Evolutionary conservation across 805 yeast species (phyloP), one percentile per base, ranked within the genome.

Genomic region (Zygosaccharomyces bisporus): DNA sequence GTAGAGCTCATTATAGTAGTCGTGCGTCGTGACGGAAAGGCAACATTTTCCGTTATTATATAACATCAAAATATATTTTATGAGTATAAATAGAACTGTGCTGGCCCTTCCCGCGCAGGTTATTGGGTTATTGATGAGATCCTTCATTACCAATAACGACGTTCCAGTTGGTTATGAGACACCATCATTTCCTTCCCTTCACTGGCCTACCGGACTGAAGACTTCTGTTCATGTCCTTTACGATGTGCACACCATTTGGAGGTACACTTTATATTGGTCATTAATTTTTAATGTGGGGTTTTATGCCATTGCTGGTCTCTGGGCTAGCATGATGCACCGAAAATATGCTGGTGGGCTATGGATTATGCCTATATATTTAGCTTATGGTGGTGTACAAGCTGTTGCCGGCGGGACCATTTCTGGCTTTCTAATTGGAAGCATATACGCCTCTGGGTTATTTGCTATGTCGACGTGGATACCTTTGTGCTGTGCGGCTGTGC

Each of bases 401-500:
- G 69, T 86, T 34, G 66, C 80, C 2, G 69, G 82, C 1, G 98
- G 97, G 0, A 79, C 90, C 1, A 71, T 87, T 4, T 73, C 85
- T 32, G 97, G 96, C 0, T 69, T 89, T 9, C 60, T 93, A 51
- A 60, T 86, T 13, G 82, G 82, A 27, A 85, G 88, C 1, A 75
- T 89, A 6, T 90, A 90, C 66, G 71, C 75, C 43, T 80, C 95
- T 0, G 95, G 95, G 0, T 73, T 83, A 18, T 79, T 91, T 55
- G 76, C 84, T 17, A 86, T 93, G 95, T 83, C 95, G 9, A 86
- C 97, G 0, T 91, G 99, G 99, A 79, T 91, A 6, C 98, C 99
- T 0, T 74, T 91, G 52, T 76, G 84, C 44, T 86, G 90, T 79
- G 95, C 81, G 0, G 64, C 84, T 2, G 75, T 84, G 4, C 81